Base-by-base conservation (phyloP, 2,329 filamentous ascomycete species). In the Fusarium nygamai region DNA sequence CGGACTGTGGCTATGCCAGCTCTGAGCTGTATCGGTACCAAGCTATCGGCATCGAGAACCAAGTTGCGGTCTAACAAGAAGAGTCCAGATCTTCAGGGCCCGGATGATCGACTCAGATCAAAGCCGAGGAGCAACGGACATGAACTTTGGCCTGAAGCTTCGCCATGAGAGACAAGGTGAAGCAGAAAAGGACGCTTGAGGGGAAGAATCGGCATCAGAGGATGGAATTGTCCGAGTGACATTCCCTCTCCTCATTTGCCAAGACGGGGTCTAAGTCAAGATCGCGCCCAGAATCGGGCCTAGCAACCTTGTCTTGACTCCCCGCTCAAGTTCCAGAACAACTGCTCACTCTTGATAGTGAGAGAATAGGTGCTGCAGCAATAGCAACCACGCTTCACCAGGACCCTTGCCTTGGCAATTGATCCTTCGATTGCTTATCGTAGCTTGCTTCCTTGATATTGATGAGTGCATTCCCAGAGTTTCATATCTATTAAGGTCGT, bases 1-100 rank as follows among this genome's bases (percentile, higher is more conserved):
- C 60, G 56, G 46, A 27, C 36, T 60, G 73, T 74, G 73, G 74
- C 76, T 78, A 72, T 78, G 74, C 63, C 54, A 47, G 65, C 61
- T 70, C 33, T 19, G 22, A 33, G 20, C 24, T 24, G 41, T 34
- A 51, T 31, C 20, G 34, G 61, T 53, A 56, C 31, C 66, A 31
- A 59, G 34, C 71, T 63, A 73, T 71, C n/a, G 61, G 61, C 53
- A 53, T 61, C 47, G 51, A 58, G 46, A 39, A 38, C 36, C 50
- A 67, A 74, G 27, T 54, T 67, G 67, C 61, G 63, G 58, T 71
- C 62, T 63, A 53, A 36, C 5, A 17, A 33, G 24, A 71, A 50
- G 33, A 65, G 67, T 50, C 59, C 48, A 60, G 39, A 44, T 39
- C 43, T 41, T 24, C 20, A 31, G 47, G 44, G 51, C 34, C 36